Evolutionary conservation across 345 rosid species (phyloP), one percentile per base, ranked within the genome.

Genomic region (Eucalyptus pauciflora): DNA sequence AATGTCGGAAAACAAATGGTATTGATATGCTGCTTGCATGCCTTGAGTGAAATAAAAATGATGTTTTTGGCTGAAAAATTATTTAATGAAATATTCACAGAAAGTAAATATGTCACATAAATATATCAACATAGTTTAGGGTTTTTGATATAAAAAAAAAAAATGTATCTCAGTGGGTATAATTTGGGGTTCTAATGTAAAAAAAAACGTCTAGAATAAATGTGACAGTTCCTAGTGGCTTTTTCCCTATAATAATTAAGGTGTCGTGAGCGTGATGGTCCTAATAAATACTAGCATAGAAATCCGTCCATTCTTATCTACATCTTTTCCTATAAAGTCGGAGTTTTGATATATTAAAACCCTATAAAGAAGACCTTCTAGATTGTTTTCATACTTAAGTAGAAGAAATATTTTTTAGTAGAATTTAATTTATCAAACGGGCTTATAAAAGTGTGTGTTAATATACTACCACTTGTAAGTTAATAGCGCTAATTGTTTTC

Each of bases 121-220:
- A 18, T 18, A 18, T 52, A 52, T 52, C 10, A 3, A 52, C 1
- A 52, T 52, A 52, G 2, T 52, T 52, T 52, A 52, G 10, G 10
- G 5, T 52, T 52, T 52, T 20, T 52, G 2, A 20, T 52, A 8
- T 52, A 10, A 18, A 20, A 52, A 52, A 52, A 50, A 50, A 52
- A 52, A 18, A 52, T 20, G 5, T 52, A 8, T 52, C 0, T 0
- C 4, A 52, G 0, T 52, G 1, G 5, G 25, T 0, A 52, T 8
- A 7, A 10, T 20, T 3, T 52, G 0, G 1, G 0, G 10, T 52
- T 52, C 2, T 52, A 20, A 20, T 20, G 5, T 52, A 2, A 52
- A 25, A 52, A 52, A 18, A 52, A 56, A 22, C 4, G 0, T 4
- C 24, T 22, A 0, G 29, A 24, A 24, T 2, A 56, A 56, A 22